Percentiles rank a stretch among this genome's conserved stretches.
Conservation (phyloP, 495 filamentous ascomycete genomes). For the Acidomyces sp. region DNA sequence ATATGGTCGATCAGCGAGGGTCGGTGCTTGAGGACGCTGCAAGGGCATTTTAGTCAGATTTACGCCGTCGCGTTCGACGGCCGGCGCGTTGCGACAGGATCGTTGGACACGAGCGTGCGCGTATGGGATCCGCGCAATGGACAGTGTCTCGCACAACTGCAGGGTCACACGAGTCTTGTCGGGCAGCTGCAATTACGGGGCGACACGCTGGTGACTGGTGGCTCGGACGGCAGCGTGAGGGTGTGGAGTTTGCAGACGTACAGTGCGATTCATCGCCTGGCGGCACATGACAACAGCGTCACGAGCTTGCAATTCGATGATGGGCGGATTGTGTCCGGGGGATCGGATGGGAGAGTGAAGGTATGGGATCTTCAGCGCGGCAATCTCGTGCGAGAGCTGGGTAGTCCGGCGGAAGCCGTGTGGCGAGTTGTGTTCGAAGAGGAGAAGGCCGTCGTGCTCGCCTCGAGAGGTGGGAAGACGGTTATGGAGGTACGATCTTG, state of each 20-base stretch:
- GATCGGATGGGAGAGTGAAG: constrained; percentile 90
- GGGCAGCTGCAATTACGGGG: constrained; percentile 95
- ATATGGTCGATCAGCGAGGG: constrained; percentile 97
- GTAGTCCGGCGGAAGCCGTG: constrained; percentile 78
- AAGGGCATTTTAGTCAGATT: constrained; percentile 97
- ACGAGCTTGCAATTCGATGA: constrained; percentile 96
- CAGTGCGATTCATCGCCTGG: constrained; percentile 80
- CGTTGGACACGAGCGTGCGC: constrained; percentile 88
- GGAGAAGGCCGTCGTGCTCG: constrained; percentile 95
- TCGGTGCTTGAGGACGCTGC: constrained; percentile 72
- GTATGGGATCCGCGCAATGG: constrained; percentile 91
- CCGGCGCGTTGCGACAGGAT: constrained; percentile 83
- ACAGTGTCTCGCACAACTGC: constrained; percentile 77
- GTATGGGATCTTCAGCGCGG: constrained; percentile 93
- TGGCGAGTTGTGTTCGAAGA: constrained; percentile 98
- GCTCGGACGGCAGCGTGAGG: constrained; percentile 86
- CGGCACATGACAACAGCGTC: constrained; percentile 97
- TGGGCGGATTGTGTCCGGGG: constrained; percentile 82
- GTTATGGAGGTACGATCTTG: constrained; percentile 81
- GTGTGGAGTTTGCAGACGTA: constrained; percentile 88
- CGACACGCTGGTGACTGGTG: constrained; percentile 88
- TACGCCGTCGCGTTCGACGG: constrained; percentile 98
- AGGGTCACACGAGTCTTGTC: constrained; percentile 92
- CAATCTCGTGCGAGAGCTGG: constrained; percentile 78
- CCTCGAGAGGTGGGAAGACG: constrained; percentile 64